Conservation (phyloP, 805 yeast genomes). For the Pichia thaimueangensis region DNA sequence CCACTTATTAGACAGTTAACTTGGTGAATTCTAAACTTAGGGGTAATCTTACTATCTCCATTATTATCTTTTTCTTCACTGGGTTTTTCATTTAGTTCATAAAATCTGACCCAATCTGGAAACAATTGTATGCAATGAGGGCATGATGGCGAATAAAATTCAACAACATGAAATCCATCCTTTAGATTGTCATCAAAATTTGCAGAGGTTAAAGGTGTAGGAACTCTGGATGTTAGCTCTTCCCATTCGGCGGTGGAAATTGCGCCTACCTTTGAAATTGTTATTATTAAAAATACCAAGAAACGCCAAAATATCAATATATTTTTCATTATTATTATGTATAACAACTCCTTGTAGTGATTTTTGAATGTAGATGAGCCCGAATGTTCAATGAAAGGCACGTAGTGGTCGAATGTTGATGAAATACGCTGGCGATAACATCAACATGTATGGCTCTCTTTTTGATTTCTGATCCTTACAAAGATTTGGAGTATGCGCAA, state of each 20-base stretch:
- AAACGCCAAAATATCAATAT: too few relatives aligned
- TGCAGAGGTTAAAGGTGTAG: conserved; percentile 43
- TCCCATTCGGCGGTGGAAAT: neutral
- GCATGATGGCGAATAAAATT: conserved; percentile 89
- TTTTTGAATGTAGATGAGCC: too few relatives aligned
- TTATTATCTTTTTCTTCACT: conserved; percentile 41
- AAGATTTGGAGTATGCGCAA: too few relatives aligned
- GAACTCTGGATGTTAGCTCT: conserved; percentile 28
- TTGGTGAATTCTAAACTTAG: conserved; percentile 35
- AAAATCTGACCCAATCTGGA: conserved; percentile 77
- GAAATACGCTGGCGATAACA: too few relatives aligned
- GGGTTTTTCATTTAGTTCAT: conserved; percentile 40
- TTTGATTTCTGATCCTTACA: too few relatives aligned
- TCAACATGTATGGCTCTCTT: too few relatives aligned
- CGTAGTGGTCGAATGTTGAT: too few relatives aligned
- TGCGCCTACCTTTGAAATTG: neutral
- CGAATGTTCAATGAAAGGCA: too few relatives aligned
- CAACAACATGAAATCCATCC: conserved; percentile 65
- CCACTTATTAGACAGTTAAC: conserved; percentile 85
- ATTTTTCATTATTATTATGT: too few relatives aligned
- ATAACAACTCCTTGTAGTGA: too few relatives aligned
- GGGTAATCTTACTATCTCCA: conserved; percentile 31
- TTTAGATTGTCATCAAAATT: conserved; percentile 46
- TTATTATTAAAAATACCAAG: neutral
- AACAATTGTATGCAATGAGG: conserved; percentile 72